Evolutionary conservation across 1,284 basidiomycete species (phyloP), one percentile per base, ranked within the genome.

Genomic region (Sanguinoderma infundibulare): DNA sequence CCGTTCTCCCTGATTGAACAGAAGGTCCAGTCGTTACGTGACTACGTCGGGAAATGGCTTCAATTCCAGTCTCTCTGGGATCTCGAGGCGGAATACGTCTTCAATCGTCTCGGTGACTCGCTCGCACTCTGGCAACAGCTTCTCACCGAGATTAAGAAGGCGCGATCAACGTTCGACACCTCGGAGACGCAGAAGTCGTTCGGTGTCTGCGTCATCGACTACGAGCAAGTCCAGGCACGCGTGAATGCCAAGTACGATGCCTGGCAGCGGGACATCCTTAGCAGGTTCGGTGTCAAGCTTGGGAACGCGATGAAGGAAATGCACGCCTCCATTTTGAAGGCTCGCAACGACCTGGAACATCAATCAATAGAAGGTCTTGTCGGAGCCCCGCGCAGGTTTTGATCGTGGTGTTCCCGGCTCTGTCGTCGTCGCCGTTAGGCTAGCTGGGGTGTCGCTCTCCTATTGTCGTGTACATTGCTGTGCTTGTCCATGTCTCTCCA

Each of bases 1-100:
- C 95, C 97, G 0, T 95, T 99, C 72, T 78, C 85, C 0, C 82
- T 98, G 17, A 91, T 99, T 70, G 96, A 98, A 77, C 80, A 79
- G 70, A 98, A 98, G 77, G 87, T 98, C 8, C 87, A 90, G 61
- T 88, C 94, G 64, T 85, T 99, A 56, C 90, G 86, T 68, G 89
- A 90, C 46, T 99, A 99, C 75, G 95, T 98, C 54, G 91, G 84
- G 66, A 98, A 98, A 79, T 99, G 98, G 97, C 87, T 98, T 0
- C 96, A 97, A 73, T 99, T 99, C 86, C 98, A 99, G 77, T 97
- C 96, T 0, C 83, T 99, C 0, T 99, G 97, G 98, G 98, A 99
- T 75, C 87, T 98, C 53, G 96, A 99, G 77, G 87, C 96, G 15
- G 97, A 98, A 83, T 92, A 92, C 71, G 96, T 99, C 22, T 98